phyloP scores from a whole-genome alignment of 78 protist genomes.

The Dictyostelium capitatum region DNA sequence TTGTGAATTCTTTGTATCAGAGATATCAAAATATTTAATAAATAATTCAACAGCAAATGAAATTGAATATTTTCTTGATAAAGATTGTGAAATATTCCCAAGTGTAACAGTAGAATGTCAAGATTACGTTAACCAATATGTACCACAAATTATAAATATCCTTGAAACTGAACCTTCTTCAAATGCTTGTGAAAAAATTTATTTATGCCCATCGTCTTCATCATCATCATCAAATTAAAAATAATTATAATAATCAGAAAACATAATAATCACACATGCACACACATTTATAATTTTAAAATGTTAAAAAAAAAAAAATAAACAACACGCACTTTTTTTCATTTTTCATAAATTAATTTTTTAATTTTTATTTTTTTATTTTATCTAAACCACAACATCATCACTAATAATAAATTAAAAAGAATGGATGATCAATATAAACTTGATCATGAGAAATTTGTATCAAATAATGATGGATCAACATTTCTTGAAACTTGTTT shows the following conservation, averaged over 20 bases:
- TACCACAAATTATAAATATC: neutral
- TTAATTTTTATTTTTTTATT: too few species aligned
- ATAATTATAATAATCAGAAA: too few species aligned
- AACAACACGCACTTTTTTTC: too few species aligned
- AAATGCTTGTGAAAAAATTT: neutral
- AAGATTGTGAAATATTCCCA: neutral
- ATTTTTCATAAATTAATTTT: too few species aligned
- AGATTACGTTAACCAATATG: neutral
- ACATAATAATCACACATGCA: too few species aligned
- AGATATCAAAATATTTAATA: neutral
- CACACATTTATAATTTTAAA: too few species aligned
- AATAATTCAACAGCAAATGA: neutral
- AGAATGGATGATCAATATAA: conserved; percentile 66
- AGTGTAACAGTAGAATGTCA: neutral
- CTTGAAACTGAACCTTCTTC: neutral
- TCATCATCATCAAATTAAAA: neutral
- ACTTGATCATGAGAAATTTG: conserved; percentile 57
- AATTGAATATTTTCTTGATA: neutral
- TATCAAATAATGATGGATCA: conserved; percentile 47
- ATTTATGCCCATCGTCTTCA: neutral
- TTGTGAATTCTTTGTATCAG: neutral
- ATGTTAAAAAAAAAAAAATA: too few species aligned
- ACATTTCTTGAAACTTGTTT: conserved; percentile 54
- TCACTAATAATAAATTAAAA: neutral
- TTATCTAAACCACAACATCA: too few species aligned